Base-by-base conservation (phyloP, 768 basidiomycete genomes). In the Leccinellum albellum region DNA sequence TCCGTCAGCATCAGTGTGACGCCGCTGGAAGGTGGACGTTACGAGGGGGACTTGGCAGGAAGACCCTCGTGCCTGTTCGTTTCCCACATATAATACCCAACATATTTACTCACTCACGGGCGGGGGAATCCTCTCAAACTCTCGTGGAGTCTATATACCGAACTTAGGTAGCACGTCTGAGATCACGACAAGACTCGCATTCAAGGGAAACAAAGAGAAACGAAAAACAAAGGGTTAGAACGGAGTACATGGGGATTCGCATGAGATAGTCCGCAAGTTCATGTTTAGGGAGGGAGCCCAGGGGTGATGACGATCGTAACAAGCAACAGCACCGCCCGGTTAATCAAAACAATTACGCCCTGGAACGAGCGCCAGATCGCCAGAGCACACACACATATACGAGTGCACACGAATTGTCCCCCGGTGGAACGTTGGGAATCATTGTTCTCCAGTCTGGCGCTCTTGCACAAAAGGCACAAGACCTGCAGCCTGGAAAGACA, bases 181-280 rank as follows among this genome's bases (percentile, higher is more conserved):
- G 50, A 52, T 53, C 58, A 51, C 31, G 54, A 61, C 48, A 58
- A 56, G 55, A 54, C 52, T 57, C 29, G 59, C 26, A 48, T 61
- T 56, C 40, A 29, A 54, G 32, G 33, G 57, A 53, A 55, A 40
- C 37, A n/a, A 3, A 37, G 37, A 20, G n/a, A 10, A 20, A 40
- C 35, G 35, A n/a, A 37, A 37, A 37, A 37, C 35, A 37, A 40
- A 40, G 46, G 13, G 42, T 50, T 47, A 49, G 10, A 59, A 67
- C 52, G 48, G 37, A 32, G 32, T 67, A 70, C 67, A 65, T 71
- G 67, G 55, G 51, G 26, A 62, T 56, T 65, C 35, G 60, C 58
- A 69, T 50, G 60, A 61, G 61, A 69, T 59, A 70, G 70, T 71
- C 67, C 69, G 51, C 61, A 56, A 61, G 48, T 54, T 62, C 56